Conservation (phyloP, 2,329 filamentous ascomycete genomes). For the Penicillium sp. region DNA sequence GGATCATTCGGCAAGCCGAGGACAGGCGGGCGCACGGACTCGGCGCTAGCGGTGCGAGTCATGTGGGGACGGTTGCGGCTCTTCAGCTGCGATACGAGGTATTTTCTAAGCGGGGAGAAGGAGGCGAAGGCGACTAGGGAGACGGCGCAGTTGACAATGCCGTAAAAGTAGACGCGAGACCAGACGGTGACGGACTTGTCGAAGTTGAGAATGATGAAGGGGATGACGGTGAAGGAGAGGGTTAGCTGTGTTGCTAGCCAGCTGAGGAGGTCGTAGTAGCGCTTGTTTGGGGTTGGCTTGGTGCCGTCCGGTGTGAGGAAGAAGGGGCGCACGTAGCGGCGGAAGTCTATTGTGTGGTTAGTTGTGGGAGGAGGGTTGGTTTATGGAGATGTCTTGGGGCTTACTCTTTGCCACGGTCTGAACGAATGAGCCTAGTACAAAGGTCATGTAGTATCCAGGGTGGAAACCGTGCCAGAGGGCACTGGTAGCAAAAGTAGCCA, state of each 20-base stretch:
- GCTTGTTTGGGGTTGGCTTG: conserved; percentile 68
- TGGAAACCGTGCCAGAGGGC: conserved; percentile 99
- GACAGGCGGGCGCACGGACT: conserved; percentile 63
- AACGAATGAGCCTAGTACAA: conserved; percentile 84
- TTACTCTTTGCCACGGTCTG: conserved; percentile 93
- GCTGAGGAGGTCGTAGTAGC: conserved; percentile 79
- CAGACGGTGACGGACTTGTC: conserved; percentile 71
- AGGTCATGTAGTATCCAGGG: conserved; percentile 90
- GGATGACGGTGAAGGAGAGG: conserved; percentile 78
- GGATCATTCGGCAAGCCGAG: conserved; percentile 79
- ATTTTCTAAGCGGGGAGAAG: conserved; percentile 64
- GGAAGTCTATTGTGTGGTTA: conserved; percentile 64
- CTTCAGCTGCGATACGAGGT: conserved; percentile 60
- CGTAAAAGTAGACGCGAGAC: conserved; percentile 87
- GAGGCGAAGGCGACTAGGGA: conserved; percentile 74
- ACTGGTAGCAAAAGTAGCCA: conserved; percentile 91
- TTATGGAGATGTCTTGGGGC: conserved; percentile 36
- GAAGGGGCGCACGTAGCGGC: conserved; percentile 85
- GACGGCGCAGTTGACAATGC: conserved; percentile 63
- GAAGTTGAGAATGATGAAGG: conserved; percentile 81
- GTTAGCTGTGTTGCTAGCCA: conserved; percentile 75
- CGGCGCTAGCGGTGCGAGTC: conserved; percentile 55
- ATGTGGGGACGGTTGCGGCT: conserved; percentile 48
- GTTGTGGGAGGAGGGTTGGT: conserved; percentile 14
- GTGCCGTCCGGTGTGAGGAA: conserved; percentile 79